Percentiles rank a stretch among this genome's conserved stretches.
Conservation (phyloP, 768 basidiomycete species). For the Lentinula boryana region DNA sequence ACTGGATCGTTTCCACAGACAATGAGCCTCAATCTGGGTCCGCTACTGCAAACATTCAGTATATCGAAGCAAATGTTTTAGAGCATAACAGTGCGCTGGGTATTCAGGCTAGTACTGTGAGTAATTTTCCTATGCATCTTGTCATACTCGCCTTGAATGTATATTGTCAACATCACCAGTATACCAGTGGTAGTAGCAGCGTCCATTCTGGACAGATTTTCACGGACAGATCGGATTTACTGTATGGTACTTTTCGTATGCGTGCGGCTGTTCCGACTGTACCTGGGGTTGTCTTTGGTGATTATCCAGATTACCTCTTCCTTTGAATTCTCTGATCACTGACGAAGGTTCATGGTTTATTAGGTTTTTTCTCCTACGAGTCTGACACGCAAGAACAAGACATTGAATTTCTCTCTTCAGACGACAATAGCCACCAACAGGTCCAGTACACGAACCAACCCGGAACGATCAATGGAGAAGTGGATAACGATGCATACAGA, state of each 20-base stretch:
- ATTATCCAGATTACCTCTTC: not conserved
- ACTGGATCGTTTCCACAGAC: conserved; percentile 11
- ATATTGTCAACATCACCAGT: not conserved
- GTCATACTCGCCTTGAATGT: not conserved
- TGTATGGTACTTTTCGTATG: conserved; percentile 13
- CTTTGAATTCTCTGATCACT: not conserved
- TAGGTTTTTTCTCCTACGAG: conserved; percentile 13
- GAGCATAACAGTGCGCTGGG: conserved; percentile 9
- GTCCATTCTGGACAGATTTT: conserved; percentile 12
- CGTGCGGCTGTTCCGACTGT: conserved; percentile 11
- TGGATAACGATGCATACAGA: conserved; percentile 7
- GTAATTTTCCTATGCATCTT: not conserved
- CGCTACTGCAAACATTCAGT: conserved; percentile 9
- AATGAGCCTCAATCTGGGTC: conserved; percentile 7
- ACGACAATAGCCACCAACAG: conserved; percentile 9
- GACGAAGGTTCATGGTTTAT: not conserved
- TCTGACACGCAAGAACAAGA: conserved; percentile 13
- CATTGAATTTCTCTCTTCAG: conserved; percentile 13
- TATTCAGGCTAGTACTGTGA: conserved; percentile 11
- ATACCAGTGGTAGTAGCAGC: not conserved
- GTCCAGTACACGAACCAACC: conserved; percentile 14
- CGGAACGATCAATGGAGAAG: conserved; percentile 4
- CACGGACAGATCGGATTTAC: conserved; percentile 10
- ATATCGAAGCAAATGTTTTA: conserved; percentile 7
- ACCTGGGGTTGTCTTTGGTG: conserved; percentile 13